Percentiles rank a stretch among this genome's conserved stretches.
These are phyloP conservation scores for Collybia nuda DNA, from an alignment of 768 basidiomycete species.

Conservation along the genomic window DNA sequence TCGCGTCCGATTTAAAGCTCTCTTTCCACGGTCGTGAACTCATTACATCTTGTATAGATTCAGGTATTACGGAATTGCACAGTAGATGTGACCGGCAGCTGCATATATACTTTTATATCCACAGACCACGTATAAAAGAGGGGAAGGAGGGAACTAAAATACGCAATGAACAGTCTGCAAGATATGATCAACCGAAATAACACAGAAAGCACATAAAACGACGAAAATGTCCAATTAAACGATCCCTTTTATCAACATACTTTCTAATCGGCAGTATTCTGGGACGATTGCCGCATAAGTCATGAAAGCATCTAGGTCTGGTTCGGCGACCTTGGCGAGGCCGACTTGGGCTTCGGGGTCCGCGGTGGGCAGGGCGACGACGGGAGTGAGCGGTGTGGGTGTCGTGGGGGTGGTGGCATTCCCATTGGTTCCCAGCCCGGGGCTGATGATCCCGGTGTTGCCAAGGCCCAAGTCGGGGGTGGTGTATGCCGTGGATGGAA, in stretches of 20 bases:
- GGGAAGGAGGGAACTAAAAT: no score
- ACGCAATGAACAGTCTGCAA: background rate
- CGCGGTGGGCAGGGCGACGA: conserved; percentile 67
- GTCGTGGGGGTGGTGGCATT: conserved; percentile 42
- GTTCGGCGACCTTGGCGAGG: conserved; percentile 78
- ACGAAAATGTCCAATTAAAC: conserved; percentile 26
- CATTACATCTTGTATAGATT: no score
- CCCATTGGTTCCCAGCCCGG: conserved; percentile 30
- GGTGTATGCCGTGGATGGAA: conserved; percentile 52
- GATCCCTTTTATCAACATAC: conserved; percentile 69
- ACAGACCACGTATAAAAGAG: no score
- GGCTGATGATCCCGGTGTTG: conserved; percentile 24
- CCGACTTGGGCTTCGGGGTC: conserved; percentile 77
- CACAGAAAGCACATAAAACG: conserved; percentile 4
- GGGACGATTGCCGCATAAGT: conserved; percentile 84
- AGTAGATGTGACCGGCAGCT: no score
- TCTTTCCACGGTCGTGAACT: no score
- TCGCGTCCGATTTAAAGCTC: no score
- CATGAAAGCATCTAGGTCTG: conserved; percentile 83
- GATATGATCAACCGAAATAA: conserved; percentile 2
- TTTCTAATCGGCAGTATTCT: conserved; percentile 79
- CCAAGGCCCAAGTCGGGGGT: conserved; percentile 56
- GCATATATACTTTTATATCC: no score
- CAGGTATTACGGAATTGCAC: no score
- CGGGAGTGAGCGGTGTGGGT: conserved; percentile 63